These are phyloP conservation scores for Curvularia spicifera DNA, from an alignment of 2,329 filamentous ascomycete genomes.

Conservation along the genomic window DNA sequence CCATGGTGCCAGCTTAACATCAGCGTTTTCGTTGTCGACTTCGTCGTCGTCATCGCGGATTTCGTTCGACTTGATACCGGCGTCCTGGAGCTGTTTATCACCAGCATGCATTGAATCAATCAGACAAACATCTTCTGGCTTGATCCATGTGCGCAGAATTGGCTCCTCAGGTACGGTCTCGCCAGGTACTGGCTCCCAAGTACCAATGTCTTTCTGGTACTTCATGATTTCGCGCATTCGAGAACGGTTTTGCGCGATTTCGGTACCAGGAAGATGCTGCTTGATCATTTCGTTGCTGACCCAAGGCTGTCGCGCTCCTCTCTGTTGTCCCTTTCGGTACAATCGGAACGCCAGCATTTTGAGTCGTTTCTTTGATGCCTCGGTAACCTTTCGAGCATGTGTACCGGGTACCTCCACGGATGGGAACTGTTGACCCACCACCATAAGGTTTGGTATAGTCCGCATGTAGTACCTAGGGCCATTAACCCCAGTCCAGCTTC, in stretches of 20 bases:
- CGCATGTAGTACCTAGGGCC: constrained; percentile 83
- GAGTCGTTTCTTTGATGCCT: constrained; percentile 93
- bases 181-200: constrained; percentile 74
- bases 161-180: constrained; percentile 82
- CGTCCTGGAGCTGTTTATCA: constrained; percentile 86
- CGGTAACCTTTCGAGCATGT: constrained; percentile 93
- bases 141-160: constrained; percentile 84
- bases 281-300: constrained; percentile 71
- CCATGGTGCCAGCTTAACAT: constrained; percentile 93
- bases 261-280: constrained; percentile 86
- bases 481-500: constrained; percentile 78
- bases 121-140: constrained; percentile 92
- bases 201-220: constrained; percentile 86
- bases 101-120: constrained; percentile 98
- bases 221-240: constrained; percentile 96
- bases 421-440: constrained; percentile 92
- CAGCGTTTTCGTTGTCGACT: constrained; percentile 75
- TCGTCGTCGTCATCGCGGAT: constrained; percentile 68
- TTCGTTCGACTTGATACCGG: constrained; percentile 76
- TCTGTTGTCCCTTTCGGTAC: constrained; percentile 75
- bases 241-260: constrained; percentile 92
- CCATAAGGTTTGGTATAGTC: constrained; percentile 87
- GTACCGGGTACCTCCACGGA: constrained; percentile 91
- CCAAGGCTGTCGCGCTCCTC: constrained; percentile 76
- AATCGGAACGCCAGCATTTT: constrained; percentile 95